Conservation (phyloP, 164 flowering plant species). For the Taxillus chinensis region DNA sequence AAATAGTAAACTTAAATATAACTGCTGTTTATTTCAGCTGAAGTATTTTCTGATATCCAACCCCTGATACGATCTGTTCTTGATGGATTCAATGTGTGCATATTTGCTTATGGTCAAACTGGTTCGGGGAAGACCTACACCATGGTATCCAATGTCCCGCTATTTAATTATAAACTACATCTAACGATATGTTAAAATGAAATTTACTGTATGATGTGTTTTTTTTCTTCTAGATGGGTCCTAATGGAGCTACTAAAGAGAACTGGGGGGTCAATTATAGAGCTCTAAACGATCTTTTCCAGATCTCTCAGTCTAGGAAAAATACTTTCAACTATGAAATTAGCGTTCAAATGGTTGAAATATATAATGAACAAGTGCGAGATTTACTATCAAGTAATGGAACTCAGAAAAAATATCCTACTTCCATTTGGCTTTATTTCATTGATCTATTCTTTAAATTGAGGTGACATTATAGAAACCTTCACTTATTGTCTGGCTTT, state of each 20-base stretch:
- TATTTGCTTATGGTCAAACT: slow-evolving; percentile 6
- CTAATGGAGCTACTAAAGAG: neutral
- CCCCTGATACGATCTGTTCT: slow-evolving; percentile 5
- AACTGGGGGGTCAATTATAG: slow-evolving; percentile 3
- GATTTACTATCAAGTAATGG: neutral
- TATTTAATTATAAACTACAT: neutral
- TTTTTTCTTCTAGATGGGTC: neutral
- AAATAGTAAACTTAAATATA: neutral
- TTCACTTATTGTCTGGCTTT: neutral
- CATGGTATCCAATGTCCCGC: neutral
- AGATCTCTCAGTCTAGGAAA: neutral
- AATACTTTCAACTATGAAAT: neutral
- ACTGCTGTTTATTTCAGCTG: neutral
- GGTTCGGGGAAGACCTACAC: slow-evolving; percentile 3
- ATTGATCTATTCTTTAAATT: neutral
- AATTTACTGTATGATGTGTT: neutral
- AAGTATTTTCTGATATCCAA: slow-evolving; percentile 1
- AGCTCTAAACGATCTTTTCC: slow-evolving; percentile 1
- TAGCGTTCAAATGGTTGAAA: slow-evolving; percentile 4
- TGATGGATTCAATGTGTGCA: slow-evolving; percentile 5
- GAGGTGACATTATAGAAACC: neutral
- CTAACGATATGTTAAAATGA: neutral
- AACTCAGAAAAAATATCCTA: slow-evolving; percentile 2
- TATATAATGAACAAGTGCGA: slow-evolving; percentile 3
- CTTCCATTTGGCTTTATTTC: neutral